A percentile compares a stretch with the other conserved stretches of the same genome.
Conservation (phyloP, 805 yeast genomes). For the Wickerhamiella siamensis region DNA sequence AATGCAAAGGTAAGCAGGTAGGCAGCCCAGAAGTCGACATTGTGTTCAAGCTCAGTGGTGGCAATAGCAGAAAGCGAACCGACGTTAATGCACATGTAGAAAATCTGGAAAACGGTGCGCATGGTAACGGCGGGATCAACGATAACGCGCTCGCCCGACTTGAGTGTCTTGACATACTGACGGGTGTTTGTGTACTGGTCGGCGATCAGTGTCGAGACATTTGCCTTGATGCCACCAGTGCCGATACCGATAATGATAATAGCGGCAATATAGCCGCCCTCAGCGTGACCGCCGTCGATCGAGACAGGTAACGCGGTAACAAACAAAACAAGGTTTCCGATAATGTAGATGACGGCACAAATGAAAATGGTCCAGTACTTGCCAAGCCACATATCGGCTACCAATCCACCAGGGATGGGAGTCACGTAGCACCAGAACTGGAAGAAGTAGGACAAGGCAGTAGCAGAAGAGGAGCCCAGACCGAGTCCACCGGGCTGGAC, state of each 20-base stretch:
- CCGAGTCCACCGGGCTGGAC: slow-evolving; percentile 41
- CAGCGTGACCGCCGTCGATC: slow-evolving; percentile 27
- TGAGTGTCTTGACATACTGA: slow-evolving; percentile 42
- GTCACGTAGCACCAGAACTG: slow-evolving; percentile 75
- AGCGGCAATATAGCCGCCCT: slow-evolving; percentile 46
- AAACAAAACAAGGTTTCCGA: slow-evolving; percentile 51
- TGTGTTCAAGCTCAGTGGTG: slow-evolving; percentile 55
- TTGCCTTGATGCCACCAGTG: slow-evolving; percentile 70
- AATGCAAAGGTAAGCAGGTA: slow-evolving; percentile 56
- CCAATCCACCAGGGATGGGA: slow-evolving; percentile 61
- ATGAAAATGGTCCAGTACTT: slow-evolving; percentile 53
- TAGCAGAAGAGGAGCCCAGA: slow-evolving; percentile 48
- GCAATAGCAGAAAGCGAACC: slow-evolving; percentile 67
- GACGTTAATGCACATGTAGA: slow-evolving; percentile 61
- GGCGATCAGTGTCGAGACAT: slow-evolving; percentile 61
- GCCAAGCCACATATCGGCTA: slow-evolving; percentile 64
- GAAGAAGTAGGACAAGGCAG: slow-evolving; percentile 59
- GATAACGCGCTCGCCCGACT: slow-evolving; percentile 53
- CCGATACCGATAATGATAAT: slow-evolving; percentile 56
- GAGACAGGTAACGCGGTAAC: slow-evolving; percentile 56
- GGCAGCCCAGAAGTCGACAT: slow-evolving; percentile 52
- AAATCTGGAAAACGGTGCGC: slow-evolving; percentile 61
- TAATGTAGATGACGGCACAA: slow-evolving; percentile 43
- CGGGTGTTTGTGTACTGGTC: slow-evolving; percentile 52
- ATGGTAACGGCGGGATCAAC: slow-evolving; percentile 56